A percentile compares a stretch with the other conserved stretches of the same genome.
These are phyloP conservation scores for Aspergillus chevalieri DNA, from an alignment of 2,329 filamentous ascomycete species.

Conservation along the genomic window DNA sequence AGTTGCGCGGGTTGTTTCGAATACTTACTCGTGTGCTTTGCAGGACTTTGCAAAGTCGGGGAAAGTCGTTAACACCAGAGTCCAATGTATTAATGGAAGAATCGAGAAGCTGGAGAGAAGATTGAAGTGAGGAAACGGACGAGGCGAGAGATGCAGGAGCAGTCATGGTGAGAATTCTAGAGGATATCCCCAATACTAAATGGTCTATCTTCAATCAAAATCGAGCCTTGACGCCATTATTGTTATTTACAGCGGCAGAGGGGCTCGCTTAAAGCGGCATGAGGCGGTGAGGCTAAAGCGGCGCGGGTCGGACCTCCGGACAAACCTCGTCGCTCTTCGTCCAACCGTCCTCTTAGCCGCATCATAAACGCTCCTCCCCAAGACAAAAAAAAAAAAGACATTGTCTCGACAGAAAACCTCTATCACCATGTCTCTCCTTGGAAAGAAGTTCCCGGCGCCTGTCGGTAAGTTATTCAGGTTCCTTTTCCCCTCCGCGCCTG, in stretches of 20 bases:
- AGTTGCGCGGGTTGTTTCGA: neutral
- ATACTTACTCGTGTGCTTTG: slow-evolving; percentile 54
- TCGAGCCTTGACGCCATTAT: neutral
- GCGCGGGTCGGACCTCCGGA: slow-evolving; percentile 25
- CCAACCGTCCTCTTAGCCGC: slow-evolving; percentile 21
- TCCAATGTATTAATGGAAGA: slow-evolving; percentile 59
- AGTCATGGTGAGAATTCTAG: neutral
- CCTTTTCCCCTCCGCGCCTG: neutral
- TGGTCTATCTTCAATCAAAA: too few species aligned
- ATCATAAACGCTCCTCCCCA: slow-evolving; percentile 15
- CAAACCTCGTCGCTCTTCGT: slow-evolving; percentile 35
- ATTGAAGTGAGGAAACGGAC: slow-evolving; percentile 56
- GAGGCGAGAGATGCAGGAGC: slow-evolving; percentile 46
- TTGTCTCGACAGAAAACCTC: slow-evolving; percentile 24
- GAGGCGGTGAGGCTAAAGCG: slow-evolving; percentile 24
- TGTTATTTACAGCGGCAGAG: neutral
- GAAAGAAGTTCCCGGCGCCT: slow-evolving; percentile 77
- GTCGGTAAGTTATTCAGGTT: slow-evolving; percentile 56
- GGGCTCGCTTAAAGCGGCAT: neutral
- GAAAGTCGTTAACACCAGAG: slow-evolving; percentile 57
- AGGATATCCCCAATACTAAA: neutral
- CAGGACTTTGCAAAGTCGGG: slow-evolving; percentile 56
- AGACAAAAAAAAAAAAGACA: slow-evolving; percentile 14
- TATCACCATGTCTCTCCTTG: slow-evolving; percentile 68
- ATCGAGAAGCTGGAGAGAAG: slow-evolving; percentile 56